Base-by-base conservation (phyloP, 345 rosid species). In the Salix udensis region DNA sequence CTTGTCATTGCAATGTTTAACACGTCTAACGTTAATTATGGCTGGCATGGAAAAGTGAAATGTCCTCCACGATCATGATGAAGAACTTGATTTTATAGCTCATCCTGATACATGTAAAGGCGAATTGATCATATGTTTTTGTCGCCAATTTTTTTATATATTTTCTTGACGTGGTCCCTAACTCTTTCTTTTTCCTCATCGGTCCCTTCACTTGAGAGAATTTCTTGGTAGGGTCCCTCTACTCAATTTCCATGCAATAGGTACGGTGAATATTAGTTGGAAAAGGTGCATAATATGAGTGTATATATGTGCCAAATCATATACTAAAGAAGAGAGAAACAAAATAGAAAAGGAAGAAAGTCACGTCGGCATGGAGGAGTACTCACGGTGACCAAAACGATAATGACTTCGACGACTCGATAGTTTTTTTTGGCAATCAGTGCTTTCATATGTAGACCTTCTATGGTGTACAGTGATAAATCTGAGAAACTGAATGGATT, bases 1-100 rank as follows among this genome's bases (percentile, higher is more conserved):
- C 84, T 74, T 42, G 52, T 82, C 79, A 65, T 64, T 30, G 18
- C 68, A 77, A 73, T 67, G 72, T 62, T 77, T 77, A 30, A 73
- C 77, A 67, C 65, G 69, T 76, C 18, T 19, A 21, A 72, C 44
- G 55, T 68, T 48, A 73, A 36, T 36, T 5, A 74, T 44, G 40
- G 73, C 53, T 60, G 78, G 81, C 76, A 74, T 15, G 30, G 64
- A 26, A 39, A 77, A 68, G 46, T 70, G 78, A 77, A 72, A 65
- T 44, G 31, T 77, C 81, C 40, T 64, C 46, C 61, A 26, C 69
- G 28, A 74, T 23, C 7, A 66, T 21, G 4, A 24, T 1, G 34
- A 68, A 40, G 58, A 44, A 12, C 68, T 26, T n/a, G 11, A 12
- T 11, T 24, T 62, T 11, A 23, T 62, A 28, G 66, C 66, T 26